Evolutionary conservation across 148 eudicot species (phyloP).

Genomic region (Chenopodium suecicum): DNA sequence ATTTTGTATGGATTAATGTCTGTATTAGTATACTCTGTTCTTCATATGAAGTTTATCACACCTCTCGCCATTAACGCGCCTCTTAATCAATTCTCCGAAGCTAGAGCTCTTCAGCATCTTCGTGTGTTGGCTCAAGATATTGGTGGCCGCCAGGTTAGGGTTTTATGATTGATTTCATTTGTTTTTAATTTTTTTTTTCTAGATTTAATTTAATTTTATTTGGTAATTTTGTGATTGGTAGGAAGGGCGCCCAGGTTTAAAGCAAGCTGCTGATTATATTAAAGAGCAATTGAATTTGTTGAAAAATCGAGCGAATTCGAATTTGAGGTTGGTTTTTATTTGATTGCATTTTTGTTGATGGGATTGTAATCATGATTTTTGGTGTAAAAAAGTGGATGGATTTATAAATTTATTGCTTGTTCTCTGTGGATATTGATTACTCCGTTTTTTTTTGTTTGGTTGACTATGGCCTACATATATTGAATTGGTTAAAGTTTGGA

Average conservation of each 20-base stretch:
- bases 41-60: conserved; percentile 65
- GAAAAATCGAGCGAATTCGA: conserved; percentile 60
- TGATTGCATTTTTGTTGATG: conserved; percentile 8
- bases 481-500: background rate
- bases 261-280: conserved; percentile 79
- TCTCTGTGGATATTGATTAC: background rate
- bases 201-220: background rate
- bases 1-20: conserved; percentile 64
- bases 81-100: conserved; percentile 72
- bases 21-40: conserved; percentile 47
- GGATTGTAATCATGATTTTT: background rate
- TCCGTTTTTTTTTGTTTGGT: background rate
- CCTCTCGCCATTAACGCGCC: conserved; percentile 78
- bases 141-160: conserved; percentile 65
- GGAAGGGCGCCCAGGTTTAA: conserved; percentile 89
- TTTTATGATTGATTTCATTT: background rate
- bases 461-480: conserved; percentile 8
- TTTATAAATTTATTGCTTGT: background rate
- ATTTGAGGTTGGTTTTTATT: conserved; percentile 53
- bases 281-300: conserved; percentile 54
- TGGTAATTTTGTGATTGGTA: conserved; percentile 18
- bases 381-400: background rate
- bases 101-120: conserved; percentile 75
- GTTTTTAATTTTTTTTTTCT: background rate
- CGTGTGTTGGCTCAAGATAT: conserved; percentile 76